Conservation (phyloP, 768 basidiomycete genomes). For the Mrakia frigida region DNA sequence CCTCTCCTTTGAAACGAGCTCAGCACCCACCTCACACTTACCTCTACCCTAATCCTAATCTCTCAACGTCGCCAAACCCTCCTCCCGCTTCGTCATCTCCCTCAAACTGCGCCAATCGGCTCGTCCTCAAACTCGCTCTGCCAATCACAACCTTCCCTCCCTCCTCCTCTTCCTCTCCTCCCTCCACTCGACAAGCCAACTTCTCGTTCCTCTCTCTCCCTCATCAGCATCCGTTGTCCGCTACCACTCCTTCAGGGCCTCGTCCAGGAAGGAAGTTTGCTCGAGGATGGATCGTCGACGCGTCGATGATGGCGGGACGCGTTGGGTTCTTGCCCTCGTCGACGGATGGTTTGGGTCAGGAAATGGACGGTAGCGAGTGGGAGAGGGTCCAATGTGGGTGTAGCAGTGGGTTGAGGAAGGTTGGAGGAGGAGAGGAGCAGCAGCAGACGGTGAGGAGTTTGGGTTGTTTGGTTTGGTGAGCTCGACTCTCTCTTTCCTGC, state of each 20-base stretch:
- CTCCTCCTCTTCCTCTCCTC: background rate
- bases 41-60: background rate
- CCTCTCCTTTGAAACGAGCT: background rate
- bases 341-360: background rate
- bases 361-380: background rate
- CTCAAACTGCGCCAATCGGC: background rate
- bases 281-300: constrained; percentile 4
- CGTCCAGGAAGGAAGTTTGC: background rate
- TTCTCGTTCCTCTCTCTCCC: background rate
- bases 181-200: background rate
- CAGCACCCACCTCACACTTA: background rate
- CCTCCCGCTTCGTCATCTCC: background rate
- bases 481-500: background rate
- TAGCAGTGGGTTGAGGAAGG: background rate
- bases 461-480: constrained; percentile 2
- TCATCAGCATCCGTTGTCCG: background rate
- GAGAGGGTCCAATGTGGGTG: constrained; percentile 2
- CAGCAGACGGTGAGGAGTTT: background rate
- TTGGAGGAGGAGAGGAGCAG: background rate
- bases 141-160: background rate
- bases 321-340: background rate
- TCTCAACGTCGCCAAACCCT: background rate
- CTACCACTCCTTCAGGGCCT: background rate
- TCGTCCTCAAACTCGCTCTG: background rate
- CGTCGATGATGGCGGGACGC: background rate